phyloP scores from a whole-genome alignment of 2,329 filamentous ascomycete species.

The Fusarium scirpi region DNA sequence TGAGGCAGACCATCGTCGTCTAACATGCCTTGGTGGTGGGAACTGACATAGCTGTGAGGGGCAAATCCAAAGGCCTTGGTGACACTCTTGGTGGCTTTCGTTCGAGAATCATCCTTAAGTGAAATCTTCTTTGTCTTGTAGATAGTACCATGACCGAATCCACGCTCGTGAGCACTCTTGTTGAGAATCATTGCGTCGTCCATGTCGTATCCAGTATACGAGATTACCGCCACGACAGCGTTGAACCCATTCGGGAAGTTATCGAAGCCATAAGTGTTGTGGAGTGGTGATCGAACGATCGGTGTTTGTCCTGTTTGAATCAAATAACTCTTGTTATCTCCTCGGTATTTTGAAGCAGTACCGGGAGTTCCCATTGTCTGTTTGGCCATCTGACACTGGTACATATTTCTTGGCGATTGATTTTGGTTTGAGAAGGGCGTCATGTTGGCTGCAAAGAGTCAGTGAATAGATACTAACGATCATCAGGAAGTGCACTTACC shows the following conservation, averaged over 20 bases:
- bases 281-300: conserved; percentile 88
- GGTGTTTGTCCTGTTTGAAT: conserved; percentile 97
- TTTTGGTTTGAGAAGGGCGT: conserved; percentile 99
- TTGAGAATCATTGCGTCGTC: conserved; percentile 99
- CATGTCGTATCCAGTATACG: conserved; percentile 99
- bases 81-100: conserved; percentile 74
- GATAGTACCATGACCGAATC: conserved; percentile 94
- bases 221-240: conserved; percentile 95
- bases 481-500: too few species aligned
- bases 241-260: conserved; percentile 99
- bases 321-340: conserved; percentile 96
- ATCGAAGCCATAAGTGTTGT: conserved; percentile 96
- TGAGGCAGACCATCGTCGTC: conserved; percentile 90
- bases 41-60: conserved; percentile 77
- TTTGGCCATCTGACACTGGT: conserved; percentile 99
- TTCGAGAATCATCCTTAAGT: conserved; percentile 81
- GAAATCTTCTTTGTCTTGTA: conserved; percentile 97
- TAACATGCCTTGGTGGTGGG: conserved; percentile 76
- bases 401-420: conserved; percentile 99
- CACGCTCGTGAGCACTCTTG: conserved; percentile 94
- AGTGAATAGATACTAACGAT: too few species aligned
- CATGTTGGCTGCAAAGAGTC: conserved; percentile 77
- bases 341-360: conserved; percentile 84
- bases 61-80: conserved; percentile 93
- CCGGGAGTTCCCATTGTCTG: conserved; percentile 98